Evolutionary conservation across 768 basidiomycete genomes (phyloP).

Genomic region (Crepidotus variabilis): DNA sequence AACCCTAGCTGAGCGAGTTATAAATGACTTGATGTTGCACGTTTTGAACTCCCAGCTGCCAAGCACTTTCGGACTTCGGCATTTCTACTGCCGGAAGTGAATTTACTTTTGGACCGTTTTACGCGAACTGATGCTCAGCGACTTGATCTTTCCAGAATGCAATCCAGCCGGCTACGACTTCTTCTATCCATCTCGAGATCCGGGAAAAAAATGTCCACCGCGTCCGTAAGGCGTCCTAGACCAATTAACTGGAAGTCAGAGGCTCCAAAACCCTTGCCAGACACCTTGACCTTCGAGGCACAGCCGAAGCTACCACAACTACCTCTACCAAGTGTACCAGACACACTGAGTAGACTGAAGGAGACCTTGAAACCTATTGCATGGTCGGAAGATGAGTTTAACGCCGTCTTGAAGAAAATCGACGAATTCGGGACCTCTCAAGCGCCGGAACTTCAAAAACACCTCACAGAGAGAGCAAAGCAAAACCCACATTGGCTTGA

Average conservation of each 20-base stretch:
- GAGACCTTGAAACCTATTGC: conserved; percentile 73
- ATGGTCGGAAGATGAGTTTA: conserved; percentile 55
- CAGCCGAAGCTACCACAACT: conserved; percentile 65
- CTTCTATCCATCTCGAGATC: not conserved
- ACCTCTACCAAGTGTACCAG: conserved; percentile 67
- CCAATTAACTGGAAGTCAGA: conserved; percentile 68
- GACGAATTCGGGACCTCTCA: conserved; percentile 53
- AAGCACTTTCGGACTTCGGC: too few relatives aligned
- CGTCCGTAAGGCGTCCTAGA: conserved; percentile 21
- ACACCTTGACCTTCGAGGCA: conserved; percentile 58
- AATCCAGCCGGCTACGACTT: not conserved
- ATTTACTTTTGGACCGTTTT: not conserved
- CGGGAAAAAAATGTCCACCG: conserved; percentile 20
- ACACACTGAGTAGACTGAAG: conserved; percentile 68
- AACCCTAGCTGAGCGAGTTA: too few relatives aligned
- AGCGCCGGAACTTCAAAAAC: conserved; percentile 57
- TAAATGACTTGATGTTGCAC: too few relatives aligned
- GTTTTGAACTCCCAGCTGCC: too few relatives aligned
- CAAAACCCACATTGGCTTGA: conserved; percentile 80
- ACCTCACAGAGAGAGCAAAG: conserved; percentile 52
- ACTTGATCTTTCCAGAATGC: not conserved
- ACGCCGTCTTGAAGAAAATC: conserved; percentile 55
- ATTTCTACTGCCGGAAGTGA: too few relatives aligned
- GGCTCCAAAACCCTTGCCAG: conserved; percentile 54
- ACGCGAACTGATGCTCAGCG: not conserved